Evolutionary conservation across 768 basidiomycete species (phyloP), one percentile per base, ranked within the genome.

Genomic region (Porpolomopsis calyptriformis): DNA sequence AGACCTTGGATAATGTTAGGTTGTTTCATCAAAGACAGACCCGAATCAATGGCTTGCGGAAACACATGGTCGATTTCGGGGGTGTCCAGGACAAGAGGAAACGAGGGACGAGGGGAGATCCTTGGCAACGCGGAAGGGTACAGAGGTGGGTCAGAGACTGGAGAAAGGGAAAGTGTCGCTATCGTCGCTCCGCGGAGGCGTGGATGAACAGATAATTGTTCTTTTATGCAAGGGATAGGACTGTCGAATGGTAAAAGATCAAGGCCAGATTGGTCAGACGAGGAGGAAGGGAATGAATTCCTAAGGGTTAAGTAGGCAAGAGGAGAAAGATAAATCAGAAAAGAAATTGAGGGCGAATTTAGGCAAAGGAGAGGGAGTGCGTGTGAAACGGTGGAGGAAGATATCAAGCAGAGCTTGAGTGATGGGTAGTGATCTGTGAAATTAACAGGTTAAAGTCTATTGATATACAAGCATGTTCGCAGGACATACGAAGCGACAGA

Each of bases 361-460:
- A 88, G 71, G 57, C 83, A 89, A 3, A 82, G 78, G n/a, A 90
- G 61, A 5, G 85, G 83, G 25, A 89, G 65, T 0, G 76, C 67
- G 58, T 84, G 82, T 10, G 71, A 71, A n/a, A 1, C 82, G 78
- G 41, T 75, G 60, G 22, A 90, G 69, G 58, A 77, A 77, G 18
- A 86, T 76, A 59, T 91, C 87, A 20, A 91, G 69, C 23, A 86
- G 78, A 0, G 73, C 70, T 16, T 55, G 63, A 22, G 54, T 48
- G 19, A 64, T 55, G 18, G 59, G 58, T 25, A 73, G 61, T 25
- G 69, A 63, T 19, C 76, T 76, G 50, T 37, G 22, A 22, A 39
- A 50, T 34, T 12, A 44, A 20, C 29, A 26, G 40, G 48, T 47
- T 22, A 52, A n/a, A n/a, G n/a, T n/a, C n/a, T 34, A 46, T 44